Evolutionary conservation across 1,284 basidiomycete species (phyloP).

Genomic region (Ustilago curta): DNA sequence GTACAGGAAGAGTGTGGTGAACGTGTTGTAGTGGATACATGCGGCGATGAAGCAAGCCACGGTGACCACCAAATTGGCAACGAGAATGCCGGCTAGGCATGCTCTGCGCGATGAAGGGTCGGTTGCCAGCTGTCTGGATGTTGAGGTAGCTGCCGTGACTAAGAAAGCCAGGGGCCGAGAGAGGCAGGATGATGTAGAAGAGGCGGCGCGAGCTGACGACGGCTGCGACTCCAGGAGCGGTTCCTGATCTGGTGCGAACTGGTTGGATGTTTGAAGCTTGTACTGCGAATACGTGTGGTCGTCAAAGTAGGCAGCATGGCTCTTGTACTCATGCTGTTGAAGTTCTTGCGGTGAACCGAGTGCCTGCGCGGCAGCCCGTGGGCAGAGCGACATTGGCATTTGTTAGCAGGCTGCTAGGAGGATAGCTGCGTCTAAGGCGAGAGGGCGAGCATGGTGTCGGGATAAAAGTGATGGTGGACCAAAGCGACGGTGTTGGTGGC

Average conservation of each 20-base stretch:
- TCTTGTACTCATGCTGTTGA: conserved; percentile 21
- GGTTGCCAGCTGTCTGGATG: neutral
- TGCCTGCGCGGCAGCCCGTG: conserved; percentile 21
- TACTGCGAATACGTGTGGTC: conserved; percentile 10
- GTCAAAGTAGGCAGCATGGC: conserved; percentile 22
- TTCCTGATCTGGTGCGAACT: conserved; percentile 16
- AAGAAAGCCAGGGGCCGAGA: conserved; percentile 1
- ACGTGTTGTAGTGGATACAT: conserved; percentile 40
- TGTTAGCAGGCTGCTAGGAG: neutral
- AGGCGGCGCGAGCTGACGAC: neutral
- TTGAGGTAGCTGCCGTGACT: neutral
- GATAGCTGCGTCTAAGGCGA: neutral
- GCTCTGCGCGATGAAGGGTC: conserved; percentile 8
- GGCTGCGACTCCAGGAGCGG: conserved; percentile 14
- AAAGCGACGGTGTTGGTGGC: neutral
- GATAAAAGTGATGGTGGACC: neutral
- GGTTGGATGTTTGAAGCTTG: conserved; percentile 6
- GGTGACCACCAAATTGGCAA: conserved; percentile 20
- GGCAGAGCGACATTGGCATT: conserved; percentile 27
- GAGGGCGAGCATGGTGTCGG: conserved; percentile 9
- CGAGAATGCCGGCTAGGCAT: conserved; percentile 23
- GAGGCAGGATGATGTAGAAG: neutral
- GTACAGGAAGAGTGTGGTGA: conserved; percentile 42
- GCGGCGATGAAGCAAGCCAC: conserved; percentile 27
- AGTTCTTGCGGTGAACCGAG: conserved; percentile 20